A percentile compares a stretch with the other conserved stretches of the same genome.
These are phyloP conservation scores for Euphorbia peplus DNA, from an alignment of 345 rosid species.

Conservation along the genomic window DNA sequence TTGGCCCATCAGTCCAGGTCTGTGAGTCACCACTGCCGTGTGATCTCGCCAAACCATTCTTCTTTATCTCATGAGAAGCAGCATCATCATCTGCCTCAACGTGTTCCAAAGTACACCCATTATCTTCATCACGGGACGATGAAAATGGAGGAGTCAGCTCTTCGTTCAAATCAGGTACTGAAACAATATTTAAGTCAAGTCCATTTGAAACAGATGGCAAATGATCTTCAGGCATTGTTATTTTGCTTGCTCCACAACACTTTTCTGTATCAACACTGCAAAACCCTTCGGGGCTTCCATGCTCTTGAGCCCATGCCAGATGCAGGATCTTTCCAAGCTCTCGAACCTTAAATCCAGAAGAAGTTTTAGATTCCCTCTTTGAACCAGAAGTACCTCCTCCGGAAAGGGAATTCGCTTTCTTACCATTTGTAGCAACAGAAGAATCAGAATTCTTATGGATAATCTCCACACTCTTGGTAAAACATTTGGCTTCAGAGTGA, in stretches of 20 bases:
- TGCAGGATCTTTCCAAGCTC: conserved; percentile 68
- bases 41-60: conserved; percentile 56
- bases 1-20: conserved; percentile 43
- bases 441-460: conserved; percentile 43
- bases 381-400: conserved; percentile 43
- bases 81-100: conserved; percentile 73
- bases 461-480: conserved; percentile 65
- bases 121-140: conserved; percentile 83
- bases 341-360: conserved; percentile 63
- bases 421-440: conserved; percentile 21
- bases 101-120: conserved; percentile 56
- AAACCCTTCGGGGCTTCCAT: conserved; percentile 58
- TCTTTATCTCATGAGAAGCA: conserved; percentile 58
- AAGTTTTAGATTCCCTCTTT: conserved; percentile 32
- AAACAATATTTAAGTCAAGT: conserved; percentile 75
- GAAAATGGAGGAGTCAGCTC: conserved; percentile 79
- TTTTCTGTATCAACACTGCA: conserved; percentile 61
- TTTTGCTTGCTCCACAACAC: conserved; percentile 45
- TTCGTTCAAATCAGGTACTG: conserved; percentile 89
- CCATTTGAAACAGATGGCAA: conserved; percentile 51
- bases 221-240: conserved; percentile 36
- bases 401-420: conserved; percentile 31
- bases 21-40: conserved; percentile 59
- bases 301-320: conserved; percentile 71
- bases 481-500: conserved; percentile 66